Conservation (phyloP, 2,329 filamentous ascomycete genomes). For the Paraphaeosphaeria minitans region DNA sequence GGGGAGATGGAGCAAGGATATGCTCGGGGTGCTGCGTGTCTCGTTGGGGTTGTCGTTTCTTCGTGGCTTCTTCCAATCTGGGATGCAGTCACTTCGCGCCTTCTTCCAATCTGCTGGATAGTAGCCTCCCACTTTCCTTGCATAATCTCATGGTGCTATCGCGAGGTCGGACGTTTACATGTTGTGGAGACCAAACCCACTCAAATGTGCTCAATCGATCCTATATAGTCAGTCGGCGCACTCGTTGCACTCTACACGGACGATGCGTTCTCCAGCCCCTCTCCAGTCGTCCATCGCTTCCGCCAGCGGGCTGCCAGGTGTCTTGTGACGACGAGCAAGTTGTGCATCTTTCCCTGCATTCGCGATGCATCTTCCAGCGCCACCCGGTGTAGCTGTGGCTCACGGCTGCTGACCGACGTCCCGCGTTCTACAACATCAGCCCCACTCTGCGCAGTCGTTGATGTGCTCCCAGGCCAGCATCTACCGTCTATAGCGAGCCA, state of each 20-base stretch:
- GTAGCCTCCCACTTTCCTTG: too few species aligned
- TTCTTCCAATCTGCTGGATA: background rate
- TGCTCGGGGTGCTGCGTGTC: background rate
- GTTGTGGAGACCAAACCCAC: background rate
- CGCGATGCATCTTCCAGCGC: background rate
- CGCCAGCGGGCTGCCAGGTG: background rate
- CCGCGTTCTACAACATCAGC: constrained; percentile 1
- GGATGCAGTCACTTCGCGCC: background rate
- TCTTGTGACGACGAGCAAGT: background rate
- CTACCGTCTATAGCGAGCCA: background rate
- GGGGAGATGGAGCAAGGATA: background rate
- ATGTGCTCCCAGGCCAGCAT: background rate
- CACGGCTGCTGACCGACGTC: constrained; percentile 2
- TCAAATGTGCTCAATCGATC: constrained; percentile 1
- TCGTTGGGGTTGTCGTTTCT: background rate
- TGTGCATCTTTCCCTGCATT: constrained; percentile 8
- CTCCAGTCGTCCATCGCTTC: background rate
- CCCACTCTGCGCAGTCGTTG: background rate
- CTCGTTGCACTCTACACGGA: background rate
- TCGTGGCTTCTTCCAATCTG: background rate
- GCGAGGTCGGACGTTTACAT: too few species aligned
- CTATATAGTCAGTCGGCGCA: background rate
- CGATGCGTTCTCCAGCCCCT: background rate
- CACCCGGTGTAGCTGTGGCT: constrained; percentile 2
- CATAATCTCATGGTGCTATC: too few species aligned